phyloP scores from a whole-genome alignment of 2,329 filamentous ascomycete species.

The Malbranchea zuffiana region DNA sequence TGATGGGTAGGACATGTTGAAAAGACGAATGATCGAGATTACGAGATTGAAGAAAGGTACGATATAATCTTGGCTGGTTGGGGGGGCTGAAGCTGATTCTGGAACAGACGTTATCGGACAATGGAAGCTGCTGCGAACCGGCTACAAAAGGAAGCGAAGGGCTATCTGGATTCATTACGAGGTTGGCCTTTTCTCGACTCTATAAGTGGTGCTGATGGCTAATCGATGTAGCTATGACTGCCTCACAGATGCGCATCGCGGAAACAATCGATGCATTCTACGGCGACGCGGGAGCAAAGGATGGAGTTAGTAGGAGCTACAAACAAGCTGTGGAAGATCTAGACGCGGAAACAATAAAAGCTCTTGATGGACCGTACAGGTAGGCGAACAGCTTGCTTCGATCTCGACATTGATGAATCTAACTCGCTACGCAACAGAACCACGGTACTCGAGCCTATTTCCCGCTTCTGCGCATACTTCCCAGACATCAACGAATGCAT shows the following conservation, averaged over 20 bases:
- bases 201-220: neutral
- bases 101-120: conserved; percentile 73
- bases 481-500: conserved; percentile 99
- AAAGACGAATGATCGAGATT: conserved; percentile 96
- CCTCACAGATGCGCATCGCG: conserved; percentile 97
- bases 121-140: conserved; percentile 92
- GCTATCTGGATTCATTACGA: conserved; percentile 90
- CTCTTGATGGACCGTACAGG: conserved; percentile 89
- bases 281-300: conserved; percentile 84
- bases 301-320: conserved; percentile 92
- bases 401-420: neutral
- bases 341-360: conserved; percentile 97
- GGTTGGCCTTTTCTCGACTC: conserved; percentile 40
- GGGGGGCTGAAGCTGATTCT: conserved; percentile 14
- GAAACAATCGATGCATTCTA: conserved; percentile 99
- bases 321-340: conserved; percentile 97
- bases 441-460: conserved; percentile 91
- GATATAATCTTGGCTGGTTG: conserved; percentile 1
- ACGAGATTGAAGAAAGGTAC: conserved; percentile 90
- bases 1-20: conserved; percentile 95
- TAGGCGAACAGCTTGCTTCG: conserved; percentile 25
- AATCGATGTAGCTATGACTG: conserved; percentile 71
- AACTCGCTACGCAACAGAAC: conserved; percentile 43
- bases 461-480: conserved; percentile 94
- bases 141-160: conserved; percentile 94